These are phyloP conservation scores for Trichosporon sp. DNA, from an alignment of 1,284 basidiomycete species.

Conservation along the genomic window DNA sequence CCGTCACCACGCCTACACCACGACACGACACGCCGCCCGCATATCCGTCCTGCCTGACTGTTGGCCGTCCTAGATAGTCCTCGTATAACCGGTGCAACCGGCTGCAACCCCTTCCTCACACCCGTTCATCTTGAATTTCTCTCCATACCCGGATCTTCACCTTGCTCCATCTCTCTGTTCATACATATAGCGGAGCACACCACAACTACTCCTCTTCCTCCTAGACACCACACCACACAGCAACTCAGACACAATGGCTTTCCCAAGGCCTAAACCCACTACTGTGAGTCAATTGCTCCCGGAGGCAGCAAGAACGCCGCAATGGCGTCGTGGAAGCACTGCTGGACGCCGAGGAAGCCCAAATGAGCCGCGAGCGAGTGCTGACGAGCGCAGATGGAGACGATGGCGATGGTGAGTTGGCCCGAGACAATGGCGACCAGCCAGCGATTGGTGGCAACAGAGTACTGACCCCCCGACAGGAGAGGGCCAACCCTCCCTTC, in stretches of 20 bases:
- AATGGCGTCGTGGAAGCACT: not conserved
- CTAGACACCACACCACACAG: not conserved
- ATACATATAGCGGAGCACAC: not conserved
- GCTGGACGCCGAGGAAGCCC: not conserved
- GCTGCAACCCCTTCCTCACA: not conserved
- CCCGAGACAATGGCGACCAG: not conserved
- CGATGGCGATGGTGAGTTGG: slow-evolving; percentile 40
- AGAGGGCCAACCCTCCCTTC: slow-evolving; percentile 52
- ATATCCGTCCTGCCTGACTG: not conserved
- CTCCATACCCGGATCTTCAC: not conserved
- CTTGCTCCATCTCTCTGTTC: not conserved
- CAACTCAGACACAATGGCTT: slow-evolving; percentile 33
- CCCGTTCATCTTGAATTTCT: not conserved
- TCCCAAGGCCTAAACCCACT: slow-evolving; percentile 45
- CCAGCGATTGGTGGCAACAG: not conserved
- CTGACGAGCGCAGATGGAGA: slow-evolving; percentile 40
- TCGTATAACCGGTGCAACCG: slow-evolving; percentile 1
- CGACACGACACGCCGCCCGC: not conserved
- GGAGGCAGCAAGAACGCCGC: not conserved
- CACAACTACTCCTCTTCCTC: not conserved
- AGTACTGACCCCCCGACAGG: slow-evolving; percentile 25
- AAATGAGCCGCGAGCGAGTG: not conserved
- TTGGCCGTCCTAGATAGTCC: not conserved
- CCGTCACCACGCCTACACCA: not conserved
- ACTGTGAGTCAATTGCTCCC: slow-evolving; percentile 31